Conservation (phyloP, 176 grass and related monocot genomes). For the Dactylis glomerata region DNA sequence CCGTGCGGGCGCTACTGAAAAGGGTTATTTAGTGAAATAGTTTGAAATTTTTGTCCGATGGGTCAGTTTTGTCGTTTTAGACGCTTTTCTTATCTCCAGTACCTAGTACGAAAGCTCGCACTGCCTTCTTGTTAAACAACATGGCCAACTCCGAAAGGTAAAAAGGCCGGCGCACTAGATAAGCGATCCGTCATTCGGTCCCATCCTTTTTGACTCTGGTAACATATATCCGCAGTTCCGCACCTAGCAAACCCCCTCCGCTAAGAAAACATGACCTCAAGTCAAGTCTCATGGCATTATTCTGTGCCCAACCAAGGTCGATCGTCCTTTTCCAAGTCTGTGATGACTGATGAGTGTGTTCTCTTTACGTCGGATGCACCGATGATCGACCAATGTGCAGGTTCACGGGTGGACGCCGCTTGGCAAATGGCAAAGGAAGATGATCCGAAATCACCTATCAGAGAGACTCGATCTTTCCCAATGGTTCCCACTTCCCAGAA, state of each 20-base stretch:
- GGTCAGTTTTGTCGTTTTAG: no score
- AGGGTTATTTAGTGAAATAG: no score
- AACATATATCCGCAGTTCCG: not conserved
- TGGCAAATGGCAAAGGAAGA: no score
- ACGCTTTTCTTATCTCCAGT: not conserved
- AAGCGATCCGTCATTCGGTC: not conserved
- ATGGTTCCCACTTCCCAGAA: not conserved
- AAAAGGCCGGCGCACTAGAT: not conserved
- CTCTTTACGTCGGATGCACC: not conserved
- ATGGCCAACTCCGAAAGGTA: not conserved
- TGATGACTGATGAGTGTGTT: not conserved
- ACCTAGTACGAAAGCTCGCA: not conserved
- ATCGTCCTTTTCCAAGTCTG: not conserved
- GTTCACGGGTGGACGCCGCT: not conserved
- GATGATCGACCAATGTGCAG: not conserved
- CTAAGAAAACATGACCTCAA: slow-evolving; percentile 32
- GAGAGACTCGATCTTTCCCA: no score
- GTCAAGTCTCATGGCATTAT: not conserved
- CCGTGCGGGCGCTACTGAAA: no score
- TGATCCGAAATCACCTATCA: no score
- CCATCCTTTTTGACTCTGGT: not conserved
- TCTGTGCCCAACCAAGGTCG: not conserved
- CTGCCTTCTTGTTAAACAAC: not conserved
- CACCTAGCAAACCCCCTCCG: slow-evolving; percentile 24
- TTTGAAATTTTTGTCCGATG: no score